These are phyloP conservation scores for Gliomastix tumulicola DNA, from an alignment of 2,329 filamentous ascomycete species.

Conservation along the genomic window DNA sequence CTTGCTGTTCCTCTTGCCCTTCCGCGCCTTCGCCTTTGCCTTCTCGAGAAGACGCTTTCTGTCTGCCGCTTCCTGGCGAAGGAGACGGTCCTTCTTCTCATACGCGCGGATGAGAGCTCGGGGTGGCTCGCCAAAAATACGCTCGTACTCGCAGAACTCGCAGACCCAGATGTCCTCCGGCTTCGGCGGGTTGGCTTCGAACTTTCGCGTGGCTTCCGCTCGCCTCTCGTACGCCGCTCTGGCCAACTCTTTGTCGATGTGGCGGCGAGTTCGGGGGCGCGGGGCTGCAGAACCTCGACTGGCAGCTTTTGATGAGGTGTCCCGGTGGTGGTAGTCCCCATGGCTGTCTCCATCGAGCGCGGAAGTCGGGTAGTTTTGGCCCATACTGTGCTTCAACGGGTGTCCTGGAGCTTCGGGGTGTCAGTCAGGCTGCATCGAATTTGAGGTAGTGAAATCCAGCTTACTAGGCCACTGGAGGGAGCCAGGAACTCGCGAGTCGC, in stretches of 20 bases:
- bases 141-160: slow-evolving; percentile 96
- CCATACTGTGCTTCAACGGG: background rate
- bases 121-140: slow-evolving; percentile 85
- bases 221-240: slow-evolving; percentile 72
- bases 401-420: no score
- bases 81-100: slow-evolving; percentile 86
- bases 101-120: slow-evolving; percentile 82
- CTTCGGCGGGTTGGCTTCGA: slow-evolving; percentile 65
- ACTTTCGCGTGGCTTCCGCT: slow-evolving; percentile 68
- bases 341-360: background rate
- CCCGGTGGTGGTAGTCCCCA: background rate
- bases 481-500: slow-evolving; percentile 80
- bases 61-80: slow-evolving; percentile 79
- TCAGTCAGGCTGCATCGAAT: no score
- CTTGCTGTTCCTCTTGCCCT: slow-evolving; percentile 78
- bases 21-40: slow-evolving; percentile 87
- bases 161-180: slow-evolving; percentile 84
- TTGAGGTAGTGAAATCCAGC: no score
- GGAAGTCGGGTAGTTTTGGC: background rate
- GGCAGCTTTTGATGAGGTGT: background rate
- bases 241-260: slow-evolving; percentile 63
- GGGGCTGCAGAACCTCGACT: slow-evolving; percentile 8
- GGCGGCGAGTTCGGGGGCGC: slow-evolving; percentile 56
- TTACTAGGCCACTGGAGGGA: slow-evolving; percentile 68
- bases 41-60: slow-evolving; percentile 81